Percentiles rank a stretch among this genome's conserved stretches.
phyloP scores from a whole-genome alignment of 306 rosid species.

The Trifolium dubium region DNA sequence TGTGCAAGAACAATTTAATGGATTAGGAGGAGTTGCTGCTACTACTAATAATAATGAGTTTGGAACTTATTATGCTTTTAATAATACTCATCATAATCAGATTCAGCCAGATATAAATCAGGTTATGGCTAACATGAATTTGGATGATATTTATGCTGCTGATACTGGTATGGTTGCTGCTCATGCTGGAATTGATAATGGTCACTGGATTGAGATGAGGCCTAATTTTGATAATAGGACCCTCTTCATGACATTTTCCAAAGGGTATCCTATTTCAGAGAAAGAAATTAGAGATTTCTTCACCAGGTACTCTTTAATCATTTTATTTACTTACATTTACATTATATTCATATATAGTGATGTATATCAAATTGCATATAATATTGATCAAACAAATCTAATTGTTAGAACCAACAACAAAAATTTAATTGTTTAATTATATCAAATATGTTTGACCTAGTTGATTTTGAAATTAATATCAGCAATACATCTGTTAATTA shows the following conservation, averaged over 20 bases:
- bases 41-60: too few relatives aligned
- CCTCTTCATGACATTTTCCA: slow-evolving; percentile 66
- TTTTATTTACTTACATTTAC: not conserved
- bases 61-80: not conserved
- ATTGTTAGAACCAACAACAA: too few relatives aligned
- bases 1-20: too few relatives aligned
- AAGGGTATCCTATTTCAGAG: slow-evolving; percentile 66
- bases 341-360: too few relatives aligned
- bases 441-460: too few relatives aligned
- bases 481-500: too few relatives aligned
- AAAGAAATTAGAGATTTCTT: slow-evolving; percentile 56
- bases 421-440: too few relatives aligned
- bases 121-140: slow-evolving; percentile 20
- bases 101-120: slow-evolving; percentile 23
- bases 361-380: not conserved
- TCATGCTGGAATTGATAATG: too few relatives aligned
- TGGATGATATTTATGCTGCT: not conserved
- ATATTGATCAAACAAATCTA: not conserved
- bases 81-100: too few relatives aligned
- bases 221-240: slow-evolving; percentile 55
- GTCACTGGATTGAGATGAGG: not conserved
- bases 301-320: slow-evolving; percentile 40
- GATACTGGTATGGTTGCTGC: not conserved
- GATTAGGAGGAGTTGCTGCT: not conserved
- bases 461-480: too few relatives aligned